Evolutionary conservation across 2,329 filamentous ascomycete genomes (phyloP).

Genomic region (Chaetomium sp.): DNA sequence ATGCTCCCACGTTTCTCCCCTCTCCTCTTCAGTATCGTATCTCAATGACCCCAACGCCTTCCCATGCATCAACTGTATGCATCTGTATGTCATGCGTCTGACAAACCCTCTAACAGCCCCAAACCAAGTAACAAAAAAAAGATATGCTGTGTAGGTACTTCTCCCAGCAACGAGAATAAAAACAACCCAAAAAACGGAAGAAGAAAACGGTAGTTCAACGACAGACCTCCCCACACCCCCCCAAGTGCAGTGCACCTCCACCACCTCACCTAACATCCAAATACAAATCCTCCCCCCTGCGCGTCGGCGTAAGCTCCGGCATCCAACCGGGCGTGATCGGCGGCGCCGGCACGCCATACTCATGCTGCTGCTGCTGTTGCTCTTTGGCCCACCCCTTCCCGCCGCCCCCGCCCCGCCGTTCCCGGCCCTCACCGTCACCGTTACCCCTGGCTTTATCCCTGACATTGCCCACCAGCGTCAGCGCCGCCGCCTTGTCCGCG

Average conservation of each 20-base stretch:
- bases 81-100: slow-evolving; percentile 8
- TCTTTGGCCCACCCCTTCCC: slow-evolving; percentile 21
- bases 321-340: slow-evolving; percentile 61
- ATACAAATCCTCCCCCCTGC: slow-evolving; percentile 66
- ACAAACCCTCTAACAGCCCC: not conserved
- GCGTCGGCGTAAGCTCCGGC: slow-evolving; percentile 66
- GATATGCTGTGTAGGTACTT: not conserved
- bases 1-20: not conserved
- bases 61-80: slow-evolving; percentile 10
- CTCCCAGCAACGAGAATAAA: not conserved
- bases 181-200: not conserved
- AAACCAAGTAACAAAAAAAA: not conserved
- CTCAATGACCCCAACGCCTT: slow-evolving; percentile 7
- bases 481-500: slow-evolving; percentile 50
- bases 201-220: not conserved
- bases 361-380: not conserved
- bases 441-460: not conserved
- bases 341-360: slow-evolving; percentile 39
- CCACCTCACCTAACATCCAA: slow-evolving; percentile 53
- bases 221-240: not conserved
- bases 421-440: not conserved
- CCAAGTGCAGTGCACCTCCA: too few relatives aligned
- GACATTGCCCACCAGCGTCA: slow-evolving; percentile 41
- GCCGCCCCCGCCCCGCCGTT: not conserved
- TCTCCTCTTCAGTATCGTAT: not conserved